phyloP scores from a whole-genome alignment of 768 basidiomycete species.

The Stropharia rugosoannulata region DNA sequence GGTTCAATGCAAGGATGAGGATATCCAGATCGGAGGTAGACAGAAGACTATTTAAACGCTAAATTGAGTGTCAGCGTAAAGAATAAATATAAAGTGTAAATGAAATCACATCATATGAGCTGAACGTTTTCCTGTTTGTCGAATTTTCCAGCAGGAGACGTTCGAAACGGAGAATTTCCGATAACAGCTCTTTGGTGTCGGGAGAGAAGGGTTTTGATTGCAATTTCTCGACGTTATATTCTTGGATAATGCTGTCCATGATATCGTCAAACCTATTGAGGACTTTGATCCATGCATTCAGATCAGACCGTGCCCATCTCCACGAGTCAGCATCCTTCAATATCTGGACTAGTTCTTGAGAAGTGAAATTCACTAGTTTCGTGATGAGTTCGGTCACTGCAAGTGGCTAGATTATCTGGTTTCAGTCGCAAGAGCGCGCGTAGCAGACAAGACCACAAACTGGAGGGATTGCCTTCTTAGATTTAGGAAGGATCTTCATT shows the following conservation, averaged over 20 bases:
- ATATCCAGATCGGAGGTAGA: conserved; percentile 89
- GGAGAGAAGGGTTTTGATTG: conserved; percentile 81
- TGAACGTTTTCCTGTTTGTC: conserved; percentile 95
- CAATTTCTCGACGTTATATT: conserved; percentile 84
- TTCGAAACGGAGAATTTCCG: conserved; percentile 86
- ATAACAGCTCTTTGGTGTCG: conserved; percentile 68
- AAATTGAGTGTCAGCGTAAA: conserved; percentile 11
- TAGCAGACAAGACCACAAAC: conserved; percentile 42
- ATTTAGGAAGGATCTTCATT: conserved; percentile 89
- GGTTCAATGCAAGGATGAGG: conserved; percentile 76
- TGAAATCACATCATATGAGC: conserved; percentile 88
- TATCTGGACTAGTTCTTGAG: conserved; percentile 68
- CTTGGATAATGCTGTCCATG: conserved; percentile 76
- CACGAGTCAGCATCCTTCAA: conserved; percentile 75
- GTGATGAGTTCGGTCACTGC: conserved; percentile 81
- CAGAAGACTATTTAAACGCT: conserved; percentile 90
- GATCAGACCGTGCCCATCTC: conserved; percentile 95
- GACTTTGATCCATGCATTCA: conserved; percentile 95
- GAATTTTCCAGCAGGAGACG: conserved; percentile 93
- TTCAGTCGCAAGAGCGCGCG: conserved; percentile 17
- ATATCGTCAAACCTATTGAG: conserved; percentile 94
- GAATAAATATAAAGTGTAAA: conserved; percentile 3
- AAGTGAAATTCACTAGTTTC: conserved; percentile 62
- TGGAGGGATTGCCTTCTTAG: conserved; percentile 78
- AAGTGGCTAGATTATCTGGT: conserved; percentile 53